Conservation (phyloP, 176 grass and related monocot genomes). For the bread wheat (Triticum aestivum) region IWGSC_CS_RefSeq_v2.1 NC_057800.1:126353533-126354032, state of each 20-base stretch:
- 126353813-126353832: conserved; percentile 35
- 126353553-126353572: neutral
- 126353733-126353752: conserved; percentile 23
- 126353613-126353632: conserved; percentile 21
- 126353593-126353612: conserved; percentile 18
- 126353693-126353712: conserved; percentile 12
- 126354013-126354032: conserved; percentile 19
- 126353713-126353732: conserved; percentile 21
- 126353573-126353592: conserved; percentile 12
- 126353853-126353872: conserved; percentile 22
- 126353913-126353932: neutral
- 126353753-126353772: conserved; percentile 20
- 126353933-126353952: conserved; percentile 9
- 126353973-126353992: conserved; percentile 5
- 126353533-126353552: conserved; percentile 24
- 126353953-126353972: conserved; percentile 32
- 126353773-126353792: conserved; percentile 20
- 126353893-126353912: conserved; percentile 13
- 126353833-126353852: conserved; percentile 7
- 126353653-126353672: conserved; percentile 34
- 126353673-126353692: conserved; percentile 22
- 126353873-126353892: conserved; percentile 11
- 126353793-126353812: conserved; percentile 43
- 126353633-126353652: conserved; percentile 40
- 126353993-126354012: conserved; percentile 16